Evolutionary conservation across 2,329 filamentous ascomycete species (phyloP), one percentile per base, ranked within the genome.

Genomic region (Monosporascus sp.): DNA sequence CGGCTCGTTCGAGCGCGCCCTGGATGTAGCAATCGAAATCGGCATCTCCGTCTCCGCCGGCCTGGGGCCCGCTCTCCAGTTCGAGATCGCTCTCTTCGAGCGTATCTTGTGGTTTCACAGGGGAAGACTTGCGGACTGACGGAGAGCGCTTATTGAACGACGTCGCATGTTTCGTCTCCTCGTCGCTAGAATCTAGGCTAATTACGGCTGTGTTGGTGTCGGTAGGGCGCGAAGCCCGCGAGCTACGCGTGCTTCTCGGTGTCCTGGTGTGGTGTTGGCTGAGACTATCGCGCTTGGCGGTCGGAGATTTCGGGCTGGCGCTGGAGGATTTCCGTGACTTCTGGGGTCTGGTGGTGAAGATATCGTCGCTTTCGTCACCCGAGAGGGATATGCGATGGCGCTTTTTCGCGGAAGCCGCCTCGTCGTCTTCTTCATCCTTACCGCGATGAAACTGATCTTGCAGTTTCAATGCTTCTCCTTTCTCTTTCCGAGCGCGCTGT

Each of bases 1-100:
- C 62, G 53, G 68, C 58, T 9, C 70, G 61, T 55, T 70, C 68
- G 57, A 70, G 62, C 48, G 77, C 78, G 44, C 66, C 70, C 55
- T 68, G 67, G 27, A 80, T 66, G 57, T 78, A 81, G 48, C 72
- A 70, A 38, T 67, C 70, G 18, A 77, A 74, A 17, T 25, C 22
- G 8, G 75, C 73, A 45, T 78, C 72, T 18, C 75, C 68, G 5
- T 65, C 70, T 27, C 63, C 62, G 1, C 60, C 58, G n/a, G 18
- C 55, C 55, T 48, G 55, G 8, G 36, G 58, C 42, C 48, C 57
- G 34, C 54, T 55, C 18, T 59, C 56, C 38, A 55, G 27, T 20
- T 56, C 48, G 6, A 56, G 48, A 37, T 54, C 48, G 48, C 53
- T 52, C 17, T 51, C 50, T 20, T 54, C 47, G 24, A 50, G 48